These are phyloP conservation scores for Tulasnella sp. DNA, from an alignment of 768 basidiomycete genomes.

Conservation along the genomic window DNA sequence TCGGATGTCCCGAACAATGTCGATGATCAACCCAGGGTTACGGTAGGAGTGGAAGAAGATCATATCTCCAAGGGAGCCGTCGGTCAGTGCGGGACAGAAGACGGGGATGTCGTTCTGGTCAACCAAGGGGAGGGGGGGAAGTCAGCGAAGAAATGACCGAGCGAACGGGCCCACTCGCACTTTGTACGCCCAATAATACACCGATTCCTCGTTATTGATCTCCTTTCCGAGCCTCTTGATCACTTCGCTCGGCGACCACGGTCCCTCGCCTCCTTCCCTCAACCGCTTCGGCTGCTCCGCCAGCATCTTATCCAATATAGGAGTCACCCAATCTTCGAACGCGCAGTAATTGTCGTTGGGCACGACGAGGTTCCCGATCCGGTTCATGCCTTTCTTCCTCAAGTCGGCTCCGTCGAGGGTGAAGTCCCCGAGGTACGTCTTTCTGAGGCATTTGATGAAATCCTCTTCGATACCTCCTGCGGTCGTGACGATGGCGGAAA, in stretches of 20 bases:
- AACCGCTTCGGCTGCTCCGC: slow-evolving; percentile 48
- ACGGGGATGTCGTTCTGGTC: slow-evolving; percentile 95
- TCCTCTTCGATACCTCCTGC: slow-evolving; percentile 99
- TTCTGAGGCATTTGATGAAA: slow-evolving; percentile 97
- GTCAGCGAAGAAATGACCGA: slow-evolving; percentile 21
- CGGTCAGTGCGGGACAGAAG: slow-evolving; percentile 96
- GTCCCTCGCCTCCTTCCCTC: slow-evolving; percentile 42
- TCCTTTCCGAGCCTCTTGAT: slow-evolving; percentile 92
- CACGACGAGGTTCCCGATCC: slow-evolving; percentile 91
- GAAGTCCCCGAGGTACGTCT: slow-evolving; percentile 91
- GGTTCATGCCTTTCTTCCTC: slow-evolving; percentile 84
- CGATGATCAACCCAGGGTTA: slow-evolving; percentile 70
- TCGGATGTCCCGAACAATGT: slow-evolving; percentile 92
- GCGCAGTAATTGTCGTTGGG: slow-evolving; percentile 99
- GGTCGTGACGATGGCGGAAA: slow-evolving; percentile 86
- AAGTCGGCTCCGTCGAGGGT: slow-evolving; percentile 82
- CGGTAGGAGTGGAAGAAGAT: slow-evolving; percentile 97
- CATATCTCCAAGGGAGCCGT: slow-evolving; percentile 98
- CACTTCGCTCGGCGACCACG: slow-evolving; percentile 90
- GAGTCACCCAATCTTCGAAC: slow-evolving; percentile 98
- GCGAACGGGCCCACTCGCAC: slow-evolving; percentile 36
- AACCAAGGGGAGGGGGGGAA: no score
- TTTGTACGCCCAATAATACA: slow-evolving; percentile 99
- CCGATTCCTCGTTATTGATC: slow-evolving; percentile 92
- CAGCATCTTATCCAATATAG: slow-evolving; percentile 84